Evolutionary conservation across 495 filamentous ascomycete species (phyloP), one percentile per base, ranked within the genome.

Genomic region (Tetracladium marchalianum): DNA sequence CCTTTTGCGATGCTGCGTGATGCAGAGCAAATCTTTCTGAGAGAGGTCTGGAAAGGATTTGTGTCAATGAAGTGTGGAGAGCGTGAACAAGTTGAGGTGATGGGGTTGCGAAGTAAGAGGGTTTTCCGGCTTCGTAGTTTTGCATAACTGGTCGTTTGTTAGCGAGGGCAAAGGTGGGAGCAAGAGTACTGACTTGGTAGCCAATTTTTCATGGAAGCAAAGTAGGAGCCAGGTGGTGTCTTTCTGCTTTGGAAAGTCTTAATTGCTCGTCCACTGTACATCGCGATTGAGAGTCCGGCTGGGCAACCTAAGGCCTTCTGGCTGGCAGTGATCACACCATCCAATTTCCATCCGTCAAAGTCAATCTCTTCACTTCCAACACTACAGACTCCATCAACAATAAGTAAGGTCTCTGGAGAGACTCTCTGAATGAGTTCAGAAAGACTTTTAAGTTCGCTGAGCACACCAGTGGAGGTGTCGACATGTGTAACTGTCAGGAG

Each of bases 271-370:
- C 84, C 88, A 54, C 86, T 93, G 54, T 80, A 82, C 83, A 95
- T 92, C 44, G 92, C 72, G 59, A 98, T 95, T 52, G 81, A 88
- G 33, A 98, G 72, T 47, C 92, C 92, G 17, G 92, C 92, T 1
- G 92, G 92, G 60, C 85, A 89, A 35, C 92, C 92, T 52, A 98
- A 93, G 41, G 84, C 92, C 73, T 98, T 98, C 64, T 98, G 92
- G 52, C 81, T 87, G 34, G 92, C 92, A 1, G 92, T 96, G 47
- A 97, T 69, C 10, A 96, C 90, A 52, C 83, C 87, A 62, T 98
- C 92, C 32, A 98, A 36, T 79, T 58, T 81, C 92, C 92, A 97
- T 47, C 82, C 82, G 62, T 97, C 92, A 65, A 98, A 97, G 17
- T 78, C 78, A 54, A 98, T 90, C 66, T 95, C 89, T 66, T 98